Evolutionary conservation across 192 early-diverging fungal genomes (phyloP).

Genomic region (Backusella circina): DNA sequence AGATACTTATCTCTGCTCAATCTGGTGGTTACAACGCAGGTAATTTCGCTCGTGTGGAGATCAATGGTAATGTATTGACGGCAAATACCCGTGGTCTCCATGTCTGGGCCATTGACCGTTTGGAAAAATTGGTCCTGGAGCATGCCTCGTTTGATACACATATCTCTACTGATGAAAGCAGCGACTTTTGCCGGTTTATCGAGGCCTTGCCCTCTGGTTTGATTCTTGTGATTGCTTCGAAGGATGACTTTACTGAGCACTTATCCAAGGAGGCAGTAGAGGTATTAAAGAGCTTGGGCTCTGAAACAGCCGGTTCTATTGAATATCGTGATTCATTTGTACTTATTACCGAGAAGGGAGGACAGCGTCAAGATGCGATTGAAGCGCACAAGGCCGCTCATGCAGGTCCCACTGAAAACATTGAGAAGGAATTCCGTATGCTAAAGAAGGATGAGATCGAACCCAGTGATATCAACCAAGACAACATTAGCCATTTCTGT

Average conservation of each 20-base stretch:
- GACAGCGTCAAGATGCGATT: slow-evolving; percentile 36
- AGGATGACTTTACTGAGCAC: slow-evolving; percentile 72
- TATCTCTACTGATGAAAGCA: slow-evolving; percentile 53
- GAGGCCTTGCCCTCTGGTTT: slow-evolving; percentile 60
- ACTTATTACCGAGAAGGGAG: slow-evolving; percentile 71
- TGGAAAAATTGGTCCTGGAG: slow-evolving; percentile 65
- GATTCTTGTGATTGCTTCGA: slow-evolving; percentile 59
- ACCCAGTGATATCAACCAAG: slow-evolving; percentile 39
- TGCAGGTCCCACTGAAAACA: slow-evolving; percentile 57
- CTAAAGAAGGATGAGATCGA: slow-evolving; percentile 37
- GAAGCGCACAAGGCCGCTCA: slow-evolving; percentile 54
- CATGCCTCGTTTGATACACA: slow-evolving; percentile 73
- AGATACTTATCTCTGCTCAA: slow-evolving; percentile 52
- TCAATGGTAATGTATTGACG: slow-evolving; percentile 49
- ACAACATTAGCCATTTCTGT: slow-evolving; percentile 42
- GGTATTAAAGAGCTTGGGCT: slow-evolving; percentile 64
- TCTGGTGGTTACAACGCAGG: slow-evolving; percentile 72
- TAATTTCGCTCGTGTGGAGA: slow-evolving; percentile 67
- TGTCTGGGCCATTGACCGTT: slow-evolving; percentile 70
- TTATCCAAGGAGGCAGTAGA: slow-evolving; percentile 54
- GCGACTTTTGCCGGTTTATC: slow-evolving; percentile 66
- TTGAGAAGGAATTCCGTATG: slow-evolving; percentile 52
- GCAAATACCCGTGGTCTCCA: slow-evolving; percentile 70
- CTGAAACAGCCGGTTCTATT: slow-evolving; percentile 46
- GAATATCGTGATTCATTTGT: slow-evolving; percentile 80